These are phyloP conservation scores for Hordeum pubiflorum DNA, from an alignment of 202 grass and related monocot genomes.

Conservation along the genomic window DNA sequence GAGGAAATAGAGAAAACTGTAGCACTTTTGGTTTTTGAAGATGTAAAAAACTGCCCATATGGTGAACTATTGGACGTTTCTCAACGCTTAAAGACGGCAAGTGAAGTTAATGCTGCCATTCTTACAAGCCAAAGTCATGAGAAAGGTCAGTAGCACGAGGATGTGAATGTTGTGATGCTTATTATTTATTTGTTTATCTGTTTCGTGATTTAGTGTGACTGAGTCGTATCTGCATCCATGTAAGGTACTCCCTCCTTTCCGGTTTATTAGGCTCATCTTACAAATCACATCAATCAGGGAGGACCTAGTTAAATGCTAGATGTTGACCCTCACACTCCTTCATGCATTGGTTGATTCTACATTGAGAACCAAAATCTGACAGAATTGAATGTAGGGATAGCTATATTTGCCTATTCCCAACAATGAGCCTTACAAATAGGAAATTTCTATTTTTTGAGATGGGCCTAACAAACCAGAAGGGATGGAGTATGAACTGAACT, in stretches of 20 bases:
- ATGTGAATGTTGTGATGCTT: not conserved
- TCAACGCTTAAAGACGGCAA: constrained; percentile 87
- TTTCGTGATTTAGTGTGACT: not conserved
- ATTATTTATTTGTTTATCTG: not conserved
- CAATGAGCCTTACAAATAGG: too few species aligned
- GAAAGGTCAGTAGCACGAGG: constrained; percentile 59
- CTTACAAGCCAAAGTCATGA: constrained; percentile 95
- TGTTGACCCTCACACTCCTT: too few species aligned
- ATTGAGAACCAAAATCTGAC: too few species aligned
- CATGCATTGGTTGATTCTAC: too few species aligned
- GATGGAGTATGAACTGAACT: not conserved
- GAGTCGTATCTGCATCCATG: not conserved
- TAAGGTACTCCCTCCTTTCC: not conserved
- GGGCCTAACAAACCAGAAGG: too few species aligned
- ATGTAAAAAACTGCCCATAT: constrained; percentile 89
- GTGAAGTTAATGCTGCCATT: constrained; percentile 95
- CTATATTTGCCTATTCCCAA: too few species aligned
- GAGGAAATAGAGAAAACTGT: constrained; percentile 98
- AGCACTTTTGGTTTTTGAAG: constrained; percentile 85
- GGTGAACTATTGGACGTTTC: constrained; percentile 85
- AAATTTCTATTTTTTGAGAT: too few species aligned
- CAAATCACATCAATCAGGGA: too few species aligned
- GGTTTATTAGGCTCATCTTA: too few species aligned
- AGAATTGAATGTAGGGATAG: too few species aligned
- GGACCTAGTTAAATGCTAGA: too few species aligned